Percentiles rank a stretch among this genome's conserved stretches.
Evolutionary conservation across 2,329 filamentous ascomycete species (phyloP).

Genomic region (Trichoderma endophyticum): DNA sequence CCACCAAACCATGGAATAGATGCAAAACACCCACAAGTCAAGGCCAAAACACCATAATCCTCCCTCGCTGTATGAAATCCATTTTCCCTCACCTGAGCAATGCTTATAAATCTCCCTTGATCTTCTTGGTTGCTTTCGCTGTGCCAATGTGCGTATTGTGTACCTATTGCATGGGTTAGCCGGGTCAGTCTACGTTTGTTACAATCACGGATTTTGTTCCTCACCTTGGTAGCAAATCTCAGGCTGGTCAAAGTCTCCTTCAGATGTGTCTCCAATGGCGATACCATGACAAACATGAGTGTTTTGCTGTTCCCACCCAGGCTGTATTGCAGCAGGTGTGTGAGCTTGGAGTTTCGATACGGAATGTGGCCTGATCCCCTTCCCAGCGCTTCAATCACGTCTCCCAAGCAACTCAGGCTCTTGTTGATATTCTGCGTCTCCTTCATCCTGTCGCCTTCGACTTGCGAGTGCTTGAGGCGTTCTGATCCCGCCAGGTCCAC

Average conservation of each 20-base stretch:
- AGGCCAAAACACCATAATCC: neutral
- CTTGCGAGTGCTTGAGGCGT: constrained; percentile 80
- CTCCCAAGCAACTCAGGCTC: constrained; percentile 84
- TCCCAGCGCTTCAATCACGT: constrained; percentile 92
- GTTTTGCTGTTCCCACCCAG: constrained; percentile 95
- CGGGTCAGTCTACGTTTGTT: constrained; percentile 22
- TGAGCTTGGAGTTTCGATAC: constrained; percentile 95
- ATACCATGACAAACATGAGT: constrained; percentile 99
- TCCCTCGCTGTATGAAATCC: neutral
- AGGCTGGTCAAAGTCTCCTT: constrained; percentile 92
- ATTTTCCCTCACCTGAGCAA: neutral
- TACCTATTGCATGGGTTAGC: constrained; percentile 46
- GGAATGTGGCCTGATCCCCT: constrained; percentile 81
- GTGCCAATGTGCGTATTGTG: constrained; percentile 91
- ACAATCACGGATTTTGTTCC: constrained; percentile 18
- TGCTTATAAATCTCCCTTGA: constrained; percentile 39
- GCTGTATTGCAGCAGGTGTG: constrained; percentile 90
- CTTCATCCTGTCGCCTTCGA: constrained; percentile 80
- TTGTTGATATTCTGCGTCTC: constrained; percentile 99
- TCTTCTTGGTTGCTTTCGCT: constrained; percentile 70
- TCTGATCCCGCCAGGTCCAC: constrained; percentile 95
- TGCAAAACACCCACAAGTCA: constrained; percentile 13
- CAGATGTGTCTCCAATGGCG: constrained; percentile 83
- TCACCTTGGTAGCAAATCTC: constrained; percentile 89
- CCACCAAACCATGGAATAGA: constrained; percentile 11